These are phyloP conservation scores for Remersonia thermophila DNA, from an alignment of 2,329 filamentous ascomycete species.

Conservation along the genomic window DNA sequence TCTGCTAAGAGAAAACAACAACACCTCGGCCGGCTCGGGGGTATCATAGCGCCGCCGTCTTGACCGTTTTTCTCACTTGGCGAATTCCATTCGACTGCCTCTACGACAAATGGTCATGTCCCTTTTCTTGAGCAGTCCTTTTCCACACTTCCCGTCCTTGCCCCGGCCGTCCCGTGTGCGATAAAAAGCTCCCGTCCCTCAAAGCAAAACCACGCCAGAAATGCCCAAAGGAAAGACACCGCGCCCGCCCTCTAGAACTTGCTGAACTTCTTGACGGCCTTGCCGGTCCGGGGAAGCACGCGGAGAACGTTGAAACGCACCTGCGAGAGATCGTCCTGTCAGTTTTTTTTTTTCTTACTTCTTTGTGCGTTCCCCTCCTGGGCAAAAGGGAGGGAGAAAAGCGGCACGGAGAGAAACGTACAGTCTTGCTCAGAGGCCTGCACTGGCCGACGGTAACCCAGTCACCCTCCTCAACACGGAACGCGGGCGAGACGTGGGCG, in stretches of 20 bases:
- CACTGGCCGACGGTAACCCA: constrained; percentile 99
- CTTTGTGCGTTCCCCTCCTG: background rate
- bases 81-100: constrained; percentile 22
- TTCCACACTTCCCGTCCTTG: constrained; percentile 14
- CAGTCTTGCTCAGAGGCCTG: constrained; percentile 98
- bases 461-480: constrained; percentile 99
- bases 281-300: constrained; percentile 93
- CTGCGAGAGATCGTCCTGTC: constrained; percentile 41
- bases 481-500: constrained; percentile 96
- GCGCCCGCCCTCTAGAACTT: constrained; percentile 68
- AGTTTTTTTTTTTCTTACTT: constrained; percentile 6
- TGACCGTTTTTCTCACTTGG: constrained; percentile 14
- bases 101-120: constrained; percentile 21
- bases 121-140: constrained; percentile 18
- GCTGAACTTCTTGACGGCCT: constrained; percentile 93
- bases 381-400: background rate
- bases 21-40: constrained; percentile 2
- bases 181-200: constrained; percentile 20
- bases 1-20: background rate
- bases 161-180: constrained; percentile 19
- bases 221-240: constrained; percentile 21
- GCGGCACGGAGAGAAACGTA: constrained; percentile 41
- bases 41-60: constrained; percentile 10
- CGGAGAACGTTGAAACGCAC: constrained; percentile 99
- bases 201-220: constrained; percentile 25